phyloP scores from a whole-genome alignment of 208 protist genomes.

The Acanthamoeba polyphaga region DNA sequence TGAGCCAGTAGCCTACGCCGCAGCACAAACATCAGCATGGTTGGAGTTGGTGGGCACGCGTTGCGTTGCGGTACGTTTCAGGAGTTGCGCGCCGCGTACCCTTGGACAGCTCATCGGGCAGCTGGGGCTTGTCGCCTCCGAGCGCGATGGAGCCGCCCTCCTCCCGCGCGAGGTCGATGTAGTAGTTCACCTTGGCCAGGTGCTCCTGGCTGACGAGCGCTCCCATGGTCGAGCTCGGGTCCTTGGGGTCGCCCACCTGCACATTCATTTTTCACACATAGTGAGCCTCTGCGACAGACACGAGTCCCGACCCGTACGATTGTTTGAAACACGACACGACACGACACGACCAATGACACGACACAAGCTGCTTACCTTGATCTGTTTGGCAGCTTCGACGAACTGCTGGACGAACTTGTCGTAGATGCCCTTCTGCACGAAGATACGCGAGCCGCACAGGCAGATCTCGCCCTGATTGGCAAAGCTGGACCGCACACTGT shows the following conservation, averaged over 20 bases:
- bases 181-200: slow-evolving; percentile 83
- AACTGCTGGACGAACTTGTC: slow-evolving; percentile 89
- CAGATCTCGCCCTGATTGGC: slow-evolving; percentile 91
- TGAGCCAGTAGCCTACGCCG: slow-evolving; percentile 81
- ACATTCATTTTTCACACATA: no score
- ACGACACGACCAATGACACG: background rate
- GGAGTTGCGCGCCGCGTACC: background rate
- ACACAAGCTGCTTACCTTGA: slow-evolving; percentile 74
- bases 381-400: slow-evolving; percentile 75
- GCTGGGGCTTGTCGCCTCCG: slow-evolving; percentile 75
- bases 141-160: slow-evolving; percentile 84
- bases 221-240: slow-evolving; percentile 77
- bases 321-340: no score
- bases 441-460: slow-evolving; percentile 88
- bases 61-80: no score
- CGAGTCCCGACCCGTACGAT: background rate
- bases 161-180: slow-evolving; percentile 81
- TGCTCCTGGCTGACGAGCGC: slow-evolving; percentile 82
- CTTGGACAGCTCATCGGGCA: background rate
- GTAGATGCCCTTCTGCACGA: slow-evolving; percentile 90
- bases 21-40: background rate
- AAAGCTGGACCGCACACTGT: slow-evolving; percentile 78
- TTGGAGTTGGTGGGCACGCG: background rate
- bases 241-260: slow-evolving; percentile 74
- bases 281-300: background rate